Base-by-base conservation (phyloP, 1,284 basidiomycete genomes). In the Cystobasidiaceae sp. region DNA sequence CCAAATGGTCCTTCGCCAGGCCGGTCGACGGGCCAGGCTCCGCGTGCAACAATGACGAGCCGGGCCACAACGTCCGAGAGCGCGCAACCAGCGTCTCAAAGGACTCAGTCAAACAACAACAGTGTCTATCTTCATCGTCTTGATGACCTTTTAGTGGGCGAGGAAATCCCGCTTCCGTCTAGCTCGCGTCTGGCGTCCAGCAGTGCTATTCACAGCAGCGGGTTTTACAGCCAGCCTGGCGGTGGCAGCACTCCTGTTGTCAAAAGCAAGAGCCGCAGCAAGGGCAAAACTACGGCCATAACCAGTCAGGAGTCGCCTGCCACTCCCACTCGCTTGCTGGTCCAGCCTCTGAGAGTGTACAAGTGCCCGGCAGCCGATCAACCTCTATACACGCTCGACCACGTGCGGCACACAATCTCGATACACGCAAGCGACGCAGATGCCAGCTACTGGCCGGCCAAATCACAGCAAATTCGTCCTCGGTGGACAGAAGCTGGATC, bases 371-470 rank as follows among this genome's bases (percentile, higher is more conserved):
- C 54, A 17, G 11, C 41, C 41, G 54, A 56, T 56, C 54, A 19
- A 11, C 54, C 54, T 30, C 41, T 56, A 3, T 56, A 56, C 39
- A 56, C 54, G 11, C 39, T 56, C 21, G 41, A 56, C 19, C 28
- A 23, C 41, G 39, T 21, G 21, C 41, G 33, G 13, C 23, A 41
- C n/a, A 52, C 48, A 9, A 64, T 64, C 39, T 33, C 41, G 8
- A 55, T 64, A 45, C 61, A 64, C 33, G 61, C 61, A 4, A 64
- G 39, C 41, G 61, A 64, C 45, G 61, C 61, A 23, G 25, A 64
- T 32, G 11, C 43, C 25, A 34, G 43, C 32, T 55, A 33, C 25
- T 64, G 61, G 61, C 61, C 61, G 21, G 37, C 51, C 19, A 46
- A 11, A 7, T 21, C 39, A 15, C 13, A 57, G 19, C 37, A 4